A percentile compares a stretch with the other conserved stretches of the same genome.
Evolutionary conservation across 2,329 filamentous ascomycete species (phyloP).

Genomic region (Ophiostoma fasciatum): DNA sequence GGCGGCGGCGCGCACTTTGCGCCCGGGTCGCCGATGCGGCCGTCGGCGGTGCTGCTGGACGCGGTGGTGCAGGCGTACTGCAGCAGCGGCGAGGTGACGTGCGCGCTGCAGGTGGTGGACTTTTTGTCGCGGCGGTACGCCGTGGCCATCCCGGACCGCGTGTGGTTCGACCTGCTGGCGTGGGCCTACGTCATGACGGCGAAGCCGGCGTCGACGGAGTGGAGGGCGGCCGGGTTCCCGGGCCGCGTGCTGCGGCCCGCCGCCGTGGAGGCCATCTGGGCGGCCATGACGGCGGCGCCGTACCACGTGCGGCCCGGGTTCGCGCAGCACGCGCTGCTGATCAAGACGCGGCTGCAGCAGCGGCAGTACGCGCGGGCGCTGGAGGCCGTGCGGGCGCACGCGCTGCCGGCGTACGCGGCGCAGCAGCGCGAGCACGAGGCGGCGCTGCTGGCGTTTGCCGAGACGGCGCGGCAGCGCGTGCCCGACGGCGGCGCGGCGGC

Average conservation of each 20-base stretch:
- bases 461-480: slow-evolving; percentile 14
- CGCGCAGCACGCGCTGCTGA: slow-evolving; percentile 34
- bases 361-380: slow-evolving; percentile 10
- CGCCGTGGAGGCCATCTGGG: slow-evolving; percentile 36
- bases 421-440: slow-evolving; percentile 12
- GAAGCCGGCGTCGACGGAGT: slow-evolving; percentile 23
- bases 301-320: slow-evolving; percentile 43
- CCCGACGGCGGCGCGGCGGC: slow-evolving; percentile 5
- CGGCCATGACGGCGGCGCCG: slow-evolving; percentile 42
- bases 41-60: slow-evolving; percentile 43
- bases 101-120: slow-evolving; percentile 44
- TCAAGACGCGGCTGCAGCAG: slow-evolving; percentile 22
- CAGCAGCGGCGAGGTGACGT: slow-evolving; percentile 46
- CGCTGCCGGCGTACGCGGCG: slow-evolving; percentile 16
- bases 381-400: slow-evolving; percentile 16
- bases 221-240: slow-evolving; percentile 18
- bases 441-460: slow-evolving; percentile 14
- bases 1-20: slow-evolving; percentile 25
- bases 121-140: slow-evolving; percentile 45
- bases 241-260: slow-evolving; percentile 24
- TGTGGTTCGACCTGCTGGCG: slow-evolving; percentile 54
- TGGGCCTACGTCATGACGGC: slow-evolving; percentile 47
- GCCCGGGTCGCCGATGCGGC: slow-evolving; percentile 37
- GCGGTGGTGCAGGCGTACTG: slow-evolving; percentile 55
- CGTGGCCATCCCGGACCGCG: slow-evolving; percentile 37